These are phyloP conservation scores for Rhexocercosporidium sp. DNA, from an alignment of 2,329 filamentous ascomycete genomes.

Conservation along the genomic window DNA sequence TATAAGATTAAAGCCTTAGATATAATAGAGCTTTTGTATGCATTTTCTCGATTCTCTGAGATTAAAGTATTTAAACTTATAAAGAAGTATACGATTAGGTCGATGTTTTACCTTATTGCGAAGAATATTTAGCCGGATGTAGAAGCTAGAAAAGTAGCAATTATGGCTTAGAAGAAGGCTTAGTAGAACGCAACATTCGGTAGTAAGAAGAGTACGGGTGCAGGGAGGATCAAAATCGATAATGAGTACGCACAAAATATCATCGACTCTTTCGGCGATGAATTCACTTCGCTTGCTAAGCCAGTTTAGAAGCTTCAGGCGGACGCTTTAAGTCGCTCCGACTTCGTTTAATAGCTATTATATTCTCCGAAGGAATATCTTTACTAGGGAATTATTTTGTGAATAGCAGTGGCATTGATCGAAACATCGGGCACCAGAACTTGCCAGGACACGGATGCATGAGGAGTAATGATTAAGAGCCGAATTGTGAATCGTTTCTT, in stretches of 20 bases:
- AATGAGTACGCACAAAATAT: conserved; percentile 15
- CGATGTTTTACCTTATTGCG: conserved; percentile 31
- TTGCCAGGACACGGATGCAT: not conserved
- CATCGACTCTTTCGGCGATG: conserved; percentile 23
- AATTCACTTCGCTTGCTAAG: conserved; percentile 16
- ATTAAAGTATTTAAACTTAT: conserved; percentile 28
- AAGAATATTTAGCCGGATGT: conserved; percentile 26
- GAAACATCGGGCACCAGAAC: not conserved
- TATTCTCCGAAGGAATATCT: not conserved
- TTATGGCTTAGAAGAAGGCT: conserved; percentile 16
- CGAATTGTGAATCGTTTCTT: not conserved
- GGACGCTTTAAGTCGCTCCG: conserved; percentile 15
- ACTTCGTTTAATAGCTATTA: conserved; percentile 6
- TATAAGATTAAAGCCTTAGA: conserved; percentile 27
- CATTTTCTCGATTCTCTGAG: conserved; percentile 20
- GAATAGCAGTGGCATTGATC: not conserved
- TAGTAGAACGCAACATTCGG: conserved; percentile 29
- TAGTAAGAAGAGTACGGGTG: conserved; percentile 20
- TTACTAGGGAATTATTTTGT: not conserved
- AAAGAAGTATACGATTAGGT: conserved; percentile 26
- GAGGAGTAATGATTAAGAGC: not conserved
- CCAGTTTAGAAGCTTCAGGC: conserved; percentile 26
- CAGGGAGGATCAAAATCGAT: not conserved
- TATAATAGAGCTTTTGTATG: conserved; percentile 25
- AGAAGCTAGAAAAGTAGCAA: conserved; percentile 13